These are phyloP conservation scores for Pleurotus platypus DNA, from an alignment of 768 basidiomycete genomes.

Conservation along the genomic window DNA sequence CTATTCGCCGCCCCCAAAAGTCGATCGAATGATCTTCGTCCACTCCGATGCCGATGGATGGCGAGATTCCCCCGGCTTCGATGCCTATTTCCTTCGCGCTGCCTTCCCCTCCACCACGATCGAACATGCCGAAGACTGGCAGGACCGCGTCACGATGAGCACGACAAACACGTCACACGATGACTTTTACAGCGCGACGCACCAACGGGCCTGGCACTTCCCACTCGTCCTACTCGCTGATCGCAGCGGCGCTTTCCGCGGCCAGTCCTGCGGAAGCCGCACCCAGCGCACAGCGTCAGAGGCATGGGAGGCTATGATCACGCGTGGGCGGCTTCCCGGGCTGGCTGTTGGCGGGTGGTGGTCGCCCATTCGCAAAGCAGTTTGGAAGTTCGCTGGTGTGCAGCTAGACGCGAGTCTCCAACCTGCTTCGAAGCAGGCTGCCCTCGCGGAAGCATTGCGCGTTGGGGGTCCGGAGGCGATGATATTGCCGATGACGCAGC, in stretches of 20 bases:
- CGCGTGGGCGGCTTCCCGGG: conserved; percentile 27
- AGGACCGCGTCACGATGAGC: conserved; percentile 47
- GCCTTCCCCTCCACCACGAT: conserved; percentile 69
- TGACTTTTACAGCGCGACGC: background rate
- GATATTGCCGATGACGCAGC: conserved; percentile 17
- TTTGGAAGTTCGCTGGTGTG: conserved; percentile 66
- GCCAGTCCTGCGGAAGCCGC: conserved; percentile 53
- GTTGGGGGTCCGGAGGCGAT: background rate
- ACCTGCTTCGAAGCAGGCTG: background rate
- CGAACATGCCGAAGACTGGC: conserved; percentile 70
- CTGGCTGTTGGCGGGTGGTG: conserved; percentile 64
- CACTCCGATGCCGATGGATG: conserved; percentile 56
- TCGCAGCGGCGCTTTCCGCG: conserved; percentile 74
- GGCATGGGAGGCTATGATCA: conserved; percentile 53
- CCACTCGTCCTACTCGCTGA: conserved; percentile 68
- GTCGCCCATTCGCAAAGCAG: conserved; percentile 64
- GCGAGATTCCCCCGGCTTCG: conserved; percentile 79
- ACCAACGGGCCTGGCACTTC: conserved; percentile 61
- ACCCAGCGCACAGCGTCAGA: conserved; percentile 74
- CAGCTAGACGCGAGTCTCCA: conserved; percentile 3
- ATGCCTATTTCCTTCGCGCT: conserved; percentile 70
- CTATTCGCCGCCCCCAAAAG: conserved; percentile 35
- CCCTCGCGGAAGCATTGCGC: background rate
- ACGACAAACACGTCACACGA: background rate
- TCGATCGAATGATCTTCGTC: conserved; percentile 71